These are phyloP conservation scores for Saturnispora silvae DNA, from an alignment of 805 yeast genomes.

Conservation along the genomic window DNA sequence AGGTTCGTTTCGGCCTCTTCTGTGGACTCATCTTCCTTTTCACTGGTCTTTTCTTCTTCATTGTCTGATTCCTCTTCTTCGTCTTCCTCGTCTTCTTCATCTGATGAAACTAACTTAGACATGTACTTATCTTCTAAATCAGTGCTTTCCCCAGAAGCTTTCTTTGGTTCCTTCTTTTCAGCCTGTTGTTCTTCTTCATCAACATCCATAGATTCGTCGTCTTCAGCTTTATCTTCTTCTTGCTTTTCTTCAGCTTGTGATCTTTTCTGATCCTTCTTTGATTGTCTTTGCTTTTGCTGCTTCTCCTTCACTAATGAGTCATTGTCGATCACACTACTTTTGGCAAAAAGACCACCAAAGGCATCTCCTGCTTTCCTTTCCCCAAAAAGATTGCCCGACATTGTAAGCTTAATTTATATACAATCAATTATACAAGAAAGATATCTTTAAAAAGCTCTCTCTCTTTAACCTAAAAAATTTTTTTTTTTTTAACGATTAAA, in stretches of 20 bases:
- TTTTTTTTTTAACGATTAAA: not conserved
- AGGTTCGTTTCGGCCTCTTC: slow-evolving; percentile 18
- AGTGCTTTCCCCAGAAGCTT: slow-evolving; percentile 14
- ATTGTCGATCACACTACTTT: slow-evolving; percentile 36
- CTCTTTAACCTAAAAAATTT: too few relatives aligned
- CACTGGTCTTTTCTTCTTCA: not conserved
- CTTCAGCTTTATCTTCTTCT: slow-evolving; percentile 14
- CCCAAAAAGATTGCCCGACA: slow-evolving; percentile 5
- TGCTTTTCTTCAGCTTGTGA: slow-evolving; percentile 12
- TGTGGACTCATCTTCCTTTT: slow-evolving; percentile 17
- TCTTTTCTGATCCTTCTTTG: slow-evolving; percentile 9
- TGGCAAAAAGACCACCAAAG: slow-evolving; percentile 25
- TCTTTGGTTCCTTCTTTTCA: slow-evolving; percentile 11
- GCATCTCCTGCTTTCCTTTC: slow-evolving; percentile 1
- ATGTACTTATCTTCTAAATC: slow-evolving; percentile 13
- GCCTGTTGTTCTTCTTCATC: slow-evolving; percentile 22
- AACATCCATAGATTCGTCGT: slow-evolving; percentile 15
- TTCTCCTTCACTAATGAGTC: slow-evolving; percentile 21
- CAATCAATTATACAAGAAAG: not conserved
- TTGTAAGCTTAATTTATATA: not conserved
- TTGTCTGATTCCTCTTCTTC: slow-evolving; percentile 8
- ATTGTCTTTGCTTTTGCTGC: slow-evolving; percentile 14
- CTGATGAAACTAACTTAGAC: slow-evolving; percentile 19
- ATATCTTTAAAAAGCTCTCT: not conserved
- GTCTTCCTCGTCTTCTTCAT: slow-evolving; percentile 11